A percentile compares a stretch with the other conserved stretches of the same genome.
Evolutionary conservation across 2,329 filamentous ascomycete genomes (phyloP).

Genomic region (Pseudogymnoascus sp.): DNA sequence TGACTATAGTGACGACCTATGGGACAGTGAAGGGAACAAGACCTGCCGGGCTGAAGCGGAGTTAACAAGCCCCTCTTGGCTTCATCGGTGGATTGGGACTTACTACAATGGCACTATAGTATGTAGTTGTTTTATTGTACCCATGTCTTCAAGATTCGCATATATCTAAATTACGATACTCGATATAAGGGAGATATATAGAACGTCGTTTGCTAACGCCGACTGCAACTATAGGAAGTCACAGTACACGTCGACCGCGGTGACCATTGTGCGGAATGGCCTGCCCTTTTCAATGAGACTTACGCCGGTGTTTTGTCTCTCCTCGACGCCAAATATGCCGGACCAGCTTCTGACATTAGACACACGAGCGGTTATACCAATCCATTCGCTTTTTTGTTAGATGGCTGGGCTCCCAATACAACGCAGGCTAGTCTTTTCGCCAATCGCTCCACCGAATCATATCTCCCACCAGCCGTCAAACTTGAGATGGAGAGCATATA

Average conservation of each 20-base stretch:
- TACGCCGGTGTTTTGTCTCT: not conserved
- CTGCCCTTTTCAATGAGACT: not conserved
- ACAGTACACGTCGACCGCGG: not conserved
- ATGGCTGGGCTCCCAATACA: not conserved
- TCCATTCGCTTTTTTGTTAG: not conserved
- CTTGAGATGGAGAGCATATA: not conserved
- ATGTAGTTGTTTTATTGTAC: not conserved
- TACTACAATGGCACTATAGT: not conserved
- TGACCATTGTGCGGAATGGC: not conserved
- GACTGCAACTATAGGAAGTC: not conserved
- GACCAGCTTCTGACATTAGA: not conserved
- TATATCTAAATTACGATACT: not conserved
- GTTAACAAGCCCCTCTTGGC: not conserved
- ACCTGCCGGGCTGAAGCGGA: not conserved
- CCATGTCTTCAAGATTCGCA: not conserved
- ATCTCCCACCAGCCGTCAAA: not conserved
- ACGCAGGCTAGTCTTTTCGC: not conserved
- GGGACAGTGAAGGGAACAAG: not conserved
- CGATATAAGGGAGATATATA: not conserved
- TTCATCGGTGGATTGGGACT: not conserved
- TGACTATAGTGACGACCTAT: not conserved
- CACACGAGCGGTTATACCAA: not conserved
- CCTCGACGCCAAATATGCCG: not conserved
- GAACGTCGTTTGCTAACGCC: not conserved
- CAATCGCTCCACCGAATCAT: not conserved